Percentiles rank a stretch among this genome's conserved stretches.
phyloP scores from a whole-genome alignment of 768 basidiomycete species.

The Rhizopogon vinicolor region DNA sequence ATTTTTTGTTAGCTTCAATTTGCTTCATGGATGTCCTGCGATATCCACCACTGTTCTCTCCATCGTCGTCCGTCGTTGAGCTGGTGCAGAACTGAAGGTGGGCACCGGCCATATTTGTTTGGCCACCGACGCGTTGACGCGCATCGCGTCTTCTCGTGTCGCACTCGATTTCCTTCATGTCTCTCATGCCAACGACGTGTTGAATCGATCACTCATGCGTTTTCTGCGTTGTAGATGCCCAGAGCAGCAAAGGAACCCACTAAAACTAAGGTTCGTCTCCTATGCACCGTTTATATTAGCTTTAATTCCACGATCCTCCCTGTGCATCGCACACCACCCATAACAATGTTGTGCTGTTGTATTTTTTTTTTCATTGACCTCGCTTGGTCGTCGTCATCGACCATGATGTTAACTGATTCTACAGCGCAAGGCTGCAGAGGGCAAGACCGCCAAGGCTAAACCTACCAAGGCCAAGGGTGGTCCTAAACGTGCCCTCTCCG shows the following conservation, averaged over 20 bases:
- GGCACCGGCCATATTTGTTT: conserved; percentile 27
- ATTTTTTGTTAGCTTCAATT: conserved; percentile 19
- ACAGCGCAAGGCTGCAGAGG: conserved; percentile 72
- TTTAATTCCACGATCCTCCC: neutral
- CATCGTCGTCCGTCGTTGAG: conserved; percentile 19
- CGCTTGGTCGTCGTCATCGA: neutral
- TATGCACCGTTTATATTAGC: conserved; percentile 6
- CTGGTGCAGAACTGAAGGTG: conserved; percentile 6
- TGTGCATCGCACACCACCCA: neutral
- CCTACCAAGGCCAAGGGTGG: conserved; percentile 66
- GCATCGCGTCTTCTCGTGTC: conserved; percentile 16
- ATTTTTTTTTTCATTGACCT: neutral
- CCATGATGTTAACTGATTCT: conserved; percentile 10
- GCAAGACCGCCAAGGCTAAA: conserved; percentile 45
- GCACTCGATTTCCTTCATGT: conserved; percentile 11
- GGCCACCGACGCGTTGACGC: conserved; percentile 34
- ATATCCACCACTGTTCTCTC: conserved; percentile 5
- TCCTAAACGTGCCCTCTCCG: conserved; percentile 90
- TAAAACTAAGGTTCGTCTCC: conserved; percentile 58
- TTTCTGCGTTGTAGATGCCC: conserved; percentile 58
- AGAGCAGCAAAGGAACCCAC: conserved; percentile 48
- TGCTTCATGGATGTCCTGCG: conserved; percentile 16
- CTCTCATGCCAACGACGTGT: conserved; percentile 34
- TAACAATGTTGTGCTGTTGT: neutral
- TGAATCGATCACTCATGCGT: conserved; percentile 29